Percentiles rank a stretch among this genome's conserved stretches.
These are phyloP conservation scores for Phytophthora citrophthora DNA, from an alignment of 352 stramenopile genomes.

Conservation along the genomic window DNA sequence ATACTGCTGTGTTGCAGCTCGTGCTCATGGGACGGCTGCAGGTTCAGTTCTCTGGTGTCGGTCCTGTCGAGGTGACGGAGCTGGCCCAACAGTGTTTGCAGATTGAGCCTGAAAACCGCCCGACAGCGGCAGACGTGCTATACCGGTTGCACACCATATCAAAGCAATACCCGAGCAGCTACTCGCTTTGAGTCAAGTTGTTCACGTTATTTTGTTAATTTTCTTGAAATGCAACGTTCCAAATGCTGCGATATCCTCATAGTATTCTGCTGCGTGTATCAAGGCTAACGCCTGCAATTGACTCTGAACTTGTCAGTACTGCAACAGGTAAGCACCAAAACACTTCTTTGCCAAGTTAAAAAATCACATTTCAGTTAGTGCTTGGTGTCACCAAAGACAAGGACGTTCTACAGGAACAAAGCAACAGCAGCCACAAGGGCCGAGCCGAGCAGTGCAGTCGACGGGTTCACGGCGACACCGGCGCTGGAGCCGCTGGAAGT, in stretches of 20 bases:
- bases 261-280: no score
- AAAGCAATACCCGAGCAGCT: constrained; percentile 38
- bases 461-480: constrained; percentile 3
- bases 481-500: constrained; percentile 28
- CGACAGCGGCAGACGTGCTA: constrained; percentile 55
- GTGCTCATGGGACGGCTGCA: constrained; percentile 52
- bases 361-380: constrained; percentile 15
- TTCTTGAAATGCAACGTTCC: background rate
- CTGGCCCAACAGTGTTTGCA: constrained; percentile 54
- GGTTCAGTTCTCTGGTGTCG: constrained; percentile 46
- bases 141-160: constrained; percentile 56
- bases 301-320: no score
- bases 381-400: constrained; percentile 3
- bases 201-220: background rate
- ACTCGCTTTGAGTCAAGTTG: constrained; percentile 23
- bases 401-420: constrained; percentile 36
- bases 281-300: no score
- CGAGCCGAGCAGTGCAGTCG: constrained; percentile 22
- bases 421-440: constrained; percentile 23
- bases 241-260: no score
- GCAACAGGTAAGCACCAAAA: background rate
- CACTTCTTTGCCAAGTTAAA: constrained; percentile 4
- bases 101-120: constrained; percentile 51
- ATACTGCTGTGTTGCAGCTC: constrained; percentile 56
- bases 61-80: constrained; percentile 44